A percentile compares a stretch with the other conserved stretches of the same genome.
Conservation (phyloP, 2,329 filamentous ascomycete genomes). For the Xylariaceae sp. region DNA sequence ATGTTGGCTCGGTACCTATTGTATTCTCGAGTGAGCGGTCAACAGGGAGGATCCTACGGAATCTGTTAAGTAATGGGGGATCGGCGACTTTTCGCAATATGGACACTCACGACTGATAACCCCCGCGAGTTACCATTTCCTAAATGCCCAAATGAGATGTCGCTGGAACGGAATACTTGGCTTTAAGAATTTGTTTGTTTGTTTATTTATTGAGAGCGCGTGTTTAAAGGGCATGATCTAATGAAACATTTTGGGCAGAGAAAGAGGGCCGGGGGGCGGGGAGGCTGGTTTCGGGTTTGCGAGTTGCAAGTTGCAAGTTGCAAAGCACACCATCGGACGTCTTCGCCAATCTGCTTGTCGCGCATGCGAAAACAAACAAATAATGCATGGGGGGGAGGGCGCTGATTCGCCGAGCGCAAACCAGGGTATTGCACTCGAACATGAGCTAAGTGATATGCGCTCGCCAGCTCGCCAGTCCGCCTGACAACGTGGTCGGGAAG, state of each 20-base stretch:
- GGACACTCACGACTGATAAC: slow-evolving; percentile 6
- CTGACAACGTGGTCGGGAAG: slow-evolving; percentile 24
- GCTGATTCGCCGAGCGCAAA: slow-evolving; percentile 29
- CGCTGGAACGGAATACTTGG: slow-evolving; percentile 4
- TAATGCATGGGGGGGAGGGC: slow-evolving; percentile 23
- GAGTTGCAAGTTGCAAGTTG: neutral
- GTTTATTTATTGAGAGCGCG: slow-evolving; percentile 14
- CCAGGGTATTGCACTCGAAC: slow-evolving; percentile 25
- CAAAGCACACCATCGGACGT: slow-evolving; percentile 6
- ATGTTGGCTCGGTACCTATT: slow-evolving; percentile 15
- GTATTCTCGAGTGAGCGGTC: slow-evolving; percentile 27
- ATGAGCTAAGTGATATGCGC: slow-evolving; percentile 11
- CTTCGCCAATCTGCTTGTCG: slow-evolving; percentile 17
- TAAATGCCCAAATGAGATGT: slow-evolving; percentile 3
- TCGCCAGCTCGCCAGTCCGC: slow-evolving; percentile 17
- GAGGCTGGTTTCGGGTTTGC: too few species aligned
- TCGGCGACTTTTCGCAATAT: neutral
- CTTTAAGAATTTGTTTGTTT: slow-evolving; percentile 2
- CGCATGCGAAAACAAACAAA: slow-evolving; percentile 22
- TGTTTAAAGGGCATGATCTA: slow-evolving; percentile 8
- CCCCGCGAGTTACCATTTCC: slow-evolving; percentile 5
- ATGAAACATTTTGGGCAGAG: neutral
- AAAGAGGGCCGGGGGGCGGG: neutral
- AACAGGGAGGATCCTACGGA: slow-evolving; percentile 17
- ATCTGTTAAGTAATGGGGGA: neutral